Evolutionary conservation across 2,329 filamentous ascomycete genomes (phyloP), one percentile per base, ranked within the genome.

Genomic region (Spiromastix sp.): DNA sequence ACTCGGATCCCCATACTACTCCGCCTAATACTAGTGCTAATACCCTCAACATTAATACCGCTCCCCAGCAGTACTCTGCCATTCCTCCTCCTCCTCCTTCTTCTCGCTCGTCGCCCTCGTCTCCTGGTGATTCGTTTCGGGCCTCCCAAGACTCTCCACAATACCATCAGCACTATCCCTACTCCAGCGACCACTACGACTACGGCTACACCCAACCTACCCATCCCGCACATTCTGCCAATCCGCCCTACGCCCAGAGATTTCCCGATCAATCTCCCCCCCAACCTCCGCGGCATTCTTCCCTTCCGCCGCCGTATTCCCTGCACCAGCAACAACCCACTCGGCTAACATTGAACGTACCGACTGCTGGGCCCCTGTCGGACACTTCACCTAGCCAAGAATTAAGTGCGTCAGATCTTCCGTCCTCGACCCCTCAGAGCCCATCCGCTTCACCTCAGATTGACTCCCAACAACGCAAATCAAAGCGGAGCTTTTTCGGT

Each of bases 401-500:
- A 28, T 25, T 32, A 31, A 9, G 25, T 19, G 30, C 35, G 17
- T 40, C 40, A 12, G 19, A 34, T 7, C 36, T 37, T 2, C 32
- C 34, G 13, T 28, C 39, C n/a, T 43, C 36, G 25, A 34, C 36
- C 10, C 37, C 34, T 9, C 43, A 38, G n/a, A 42, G 32, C 27
- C 31, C 34, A 4, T 36, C 41, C 17, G 16, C 42, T 8, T 42
- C 36, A 32, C 40, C 37, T 11, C 34, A 34, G 8, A 20, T 38
- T n/a, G 42, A 42, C 32, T 32, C 39, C 5, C 42, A 44, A 18
- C 37, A 37, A n/a, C 40, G 42, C 6, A 46, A 46, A 27, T 34
- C 38, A 8, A 36, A 40, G 30, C 31, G 45, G 27, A 41, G 46
- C 7, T 45, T 52, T 26, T 52, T 52, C 42, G 47, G 48, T 7